Base-by-base conservation (phyloP, 2,329 filamentous ascomycete genomes). In the Aspergillus novofumigatus region DNA sequence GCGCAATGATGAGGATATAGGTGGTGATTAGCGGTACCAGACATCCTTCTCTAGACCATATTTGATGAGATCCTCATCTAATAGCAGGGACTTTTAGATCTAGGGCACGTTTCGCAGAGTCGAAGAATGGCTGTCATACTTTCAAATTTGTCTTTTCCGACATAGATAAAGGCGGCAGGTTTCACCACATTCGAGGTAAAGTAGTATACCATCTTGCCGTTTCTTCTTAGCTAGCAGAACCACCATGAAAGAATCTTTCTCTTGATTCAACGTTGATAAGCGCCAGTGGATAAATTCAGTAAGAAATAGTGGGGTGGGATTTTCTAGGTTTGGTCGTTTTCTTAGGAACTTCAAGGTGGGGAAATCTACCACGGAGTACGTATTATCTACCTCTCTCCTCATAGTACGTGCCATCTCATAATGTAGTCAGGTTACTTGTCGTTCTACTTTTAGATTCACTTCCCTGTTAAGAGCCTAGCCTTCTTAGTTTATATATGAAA, bases 101-200 rank as follows among this genome's bases (percentile, higher is more conserved):
- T 53, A 41, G 45, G 23, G 48, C 23, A 52, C 49, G 25, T 56
- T 54, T n/a, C 52, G 5, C 26, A 21, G 25, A 49, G 41, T 28
- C 44, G 50, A 51, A 51, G 38, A 54, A 32, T 62, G 38, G 51
- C 38, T 48, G 51, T 65, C 87, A 70, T 81, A 97, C 94, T 99
- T 81, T 99, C 94, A 67, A 94, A 92, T 79, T 99, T 99, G 81
- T 99, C 94, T 77, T 97, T 99, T 75, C 94, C 94, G 58, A 97
- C 91, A 73, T 99, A 99, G 70, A 99, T 86, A 72, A 88, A 92
- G 45, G 91, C 93, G 32, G 91, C 73, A 1, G 94, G 93, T 11
- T 87, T 82, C 42, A 96, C 91, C 45, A 86, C 86, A 60, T 85
- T 93, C 26, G 93, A 97, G 1, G 87, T 94, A 75, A 94, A 97